Conservation (phyloP, 2,329 filamentous ascomycete genomes). For the Shiraia bambusicola region DNA sequence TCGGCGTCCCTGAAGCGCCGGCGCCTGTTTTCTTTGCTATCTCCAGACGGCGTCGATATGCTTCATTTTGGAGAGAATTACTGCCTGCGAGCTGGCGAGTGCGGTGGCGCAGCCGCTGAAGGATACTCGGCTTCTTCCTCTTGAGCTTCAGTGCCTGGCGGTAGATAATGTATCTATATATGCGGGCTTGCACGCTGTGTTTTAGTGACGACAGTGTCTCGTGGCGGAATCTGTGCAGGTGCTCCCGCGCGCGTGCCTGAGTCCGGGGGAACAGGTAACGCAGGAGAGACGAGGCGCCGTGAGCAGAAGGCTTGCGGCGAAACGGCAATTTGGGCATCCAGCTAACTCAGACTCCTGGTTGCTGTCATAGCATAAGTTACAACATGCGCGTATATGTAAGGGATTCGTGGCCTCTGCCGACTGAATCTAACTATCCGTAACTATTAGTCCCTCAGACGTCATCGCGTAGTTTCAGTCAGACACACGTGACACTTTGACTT, state of each 20-base stretch:
- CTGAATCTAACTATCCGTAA: too few species aligned
- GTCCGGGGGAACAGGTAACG: constrained; percentile 69
- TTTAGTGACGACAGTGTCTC: constrained; percentile 72
- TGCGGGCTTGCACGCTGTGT: constrained; percentile 69
- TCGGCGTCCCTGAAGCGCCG: constrained; percentile 25
- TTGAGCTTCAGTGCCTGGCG: constrained; percentile 52
- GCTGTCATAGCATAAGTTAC: constrained; percentile 8
- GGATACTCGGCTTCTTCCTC: constrained; percentile 23
- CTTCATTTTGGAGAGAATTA: constrained; percentile 38
- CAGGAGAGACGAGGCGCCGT: constrained; percentile 50
- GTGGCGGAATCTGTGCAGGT: constrained; percentile 70
- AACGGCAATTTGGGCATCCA: constrained; percentile 40
- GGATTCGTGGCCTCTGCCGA: constrained; percentile 8
- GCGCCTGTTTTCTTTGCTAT: constrained; percentile 27
- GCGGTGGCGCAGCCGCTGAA: constrained; percentile 35
- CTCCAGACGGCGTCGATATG: constrained; percentile 30
- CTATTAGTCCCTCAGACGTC: constrained; percentile 16
- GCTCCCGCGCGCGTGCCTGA: constrained; percentile 64
- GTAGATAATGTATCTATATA: constrained; percentile 72
- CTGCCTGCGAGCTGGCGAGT: constrained; percentile 35
- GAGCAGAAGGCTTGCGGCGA: constrained; percentile 33
- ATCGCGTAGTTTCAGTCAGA: constrained; percentile 13
- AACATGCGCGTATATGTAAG: constrained; percentile 6
- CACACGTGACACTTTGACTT: constrained; percentile 1
- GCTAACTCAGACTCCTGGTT: constrained; percentile 14